phyloP scores from a whole-genome alignment of 208 protist species.

The Acanthamoeba lenticulata region DNA sequence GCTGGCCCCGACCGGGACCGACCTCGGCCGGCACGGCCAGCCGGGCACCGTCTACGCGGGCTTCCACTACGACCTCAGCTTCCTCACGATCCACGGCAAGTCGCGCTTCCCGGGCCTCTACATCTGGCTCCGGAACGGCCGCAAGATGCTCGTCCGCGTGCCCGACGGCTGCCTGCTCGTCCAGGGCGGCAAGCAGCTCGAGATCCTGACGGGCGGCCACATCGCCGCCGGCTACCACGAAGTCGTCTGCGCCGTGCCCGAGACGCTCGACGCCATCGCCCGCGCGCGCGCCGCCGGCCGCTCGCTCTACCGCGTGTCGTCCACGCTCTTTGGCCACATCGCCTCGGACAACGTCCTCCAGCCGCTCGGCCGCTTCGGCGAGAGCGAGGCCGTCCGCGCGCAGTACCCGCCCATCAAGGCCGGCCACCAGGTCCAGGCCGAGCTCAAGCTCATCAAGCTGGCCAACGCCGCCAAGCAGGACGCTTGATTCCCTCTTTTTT shows the following conservation, averaged over 20 bases:
- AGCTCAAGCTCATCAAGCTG: conserved; percentile 61
- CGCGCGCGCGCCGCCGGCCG: background rate
- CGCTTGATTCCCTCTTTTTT: too few relatives aligned
- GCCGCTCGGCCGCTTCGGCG: conserved; percentile 48
- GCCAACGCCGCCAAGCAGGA: background rate
- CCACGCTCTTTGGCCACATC: conserved; percentile 87
- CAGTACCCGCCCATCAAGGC: conserved; percentile 74
- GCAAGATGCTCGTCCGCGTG: conserved; percentile 73
- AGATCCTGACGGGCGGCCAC: conserved; percentile 84
- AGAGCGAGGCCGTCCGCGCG: background rate
- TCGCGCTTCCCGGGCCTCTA: conserved; percentile 85
- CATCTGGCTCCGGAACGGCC: conserved; percentile 84
- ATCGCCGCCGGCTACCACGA: conserved; percentile 86
- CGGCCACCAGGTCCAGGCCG: conserved; percentile 71
- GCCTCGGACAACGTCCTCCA: conserved; percentile 77
- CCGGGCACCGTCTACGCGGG: conserved; percentile 83
- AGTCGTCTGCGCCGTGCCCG: conserved; percentile 83
- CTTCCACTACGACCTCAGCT: conserved; percentile 89
- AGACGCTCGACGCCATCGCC: conserved; percentile 74
- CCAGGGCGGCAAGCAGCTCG: conserved; percentile 89
- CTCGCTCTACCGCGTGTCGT: conserved; percentile 85
- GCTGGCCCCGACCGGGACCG: conserved; percentile 86
- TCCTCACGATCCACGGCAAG: conserved; percentile 87
- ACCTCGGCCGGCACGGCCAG: conserved; percentile 65
- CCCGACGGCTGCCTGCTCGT: conserved; percentile 85